These are phyloP conservation scores for Trichophyton simii DNA, from an alignment of 2,329 filamentous ascomycete genomes.

Conservation along the genomic window DNA sequence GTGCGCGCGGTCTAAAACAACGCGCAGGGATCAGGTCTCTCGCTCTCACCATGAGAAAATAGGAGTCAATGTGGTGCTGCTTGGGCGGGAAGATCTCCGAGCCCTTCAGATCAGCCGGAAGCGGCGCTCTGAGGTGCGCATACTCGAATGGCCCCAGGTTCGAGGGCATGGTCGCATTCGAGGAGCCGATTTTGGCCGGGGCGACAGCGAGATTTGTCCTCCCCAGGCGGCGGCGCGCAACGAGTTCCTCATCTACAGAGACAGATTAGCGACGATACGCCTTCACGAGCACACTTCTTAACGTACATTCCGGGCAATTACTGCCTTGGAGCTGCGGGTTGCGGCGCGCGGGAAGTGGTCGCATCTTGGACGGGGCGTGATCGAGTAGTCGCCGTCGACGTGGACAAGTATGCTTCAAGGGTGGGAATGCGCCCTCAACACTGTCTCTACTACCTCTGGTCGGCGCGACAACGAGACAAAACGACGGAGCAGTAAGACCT, in stretches of 20 bases:
- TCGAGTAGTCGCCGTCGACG: neutral
- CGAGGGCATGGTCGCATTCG: conserved; percentile 58
- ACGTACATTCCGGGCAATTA: conserved; percentile 35
- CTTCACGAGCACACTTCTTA: neutral
- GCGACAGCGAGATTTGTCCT: conserved; percentile 84
- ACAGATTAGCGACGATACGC: neutral
- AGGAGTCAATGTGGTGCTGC: conserved; percentile 59
- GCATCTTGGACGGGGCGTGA: conserved; percentile 22
- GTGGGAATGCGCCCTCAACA: neutral
- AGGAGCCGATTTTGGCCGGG: conserved; percentile 57
- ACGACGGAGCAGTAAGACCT: neutral
- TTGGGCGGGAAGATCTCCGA: conserved; percentile 72
- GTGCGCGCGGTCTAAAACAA: neutral
- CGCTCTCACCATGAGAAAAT: conserved; percentile 71
- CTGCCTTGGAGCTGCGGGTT: conserved; percentile 37
- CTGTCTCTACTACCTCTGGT: neutral
- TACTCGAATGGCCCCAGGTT: conserved; percentile 85
- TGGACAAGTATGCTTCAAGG: neutral
- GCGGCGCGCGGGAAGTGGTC: conserved; percentile 33
- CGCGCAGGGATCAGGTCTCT: neutral
- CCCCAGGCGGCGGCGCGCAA: conserved; percentile 74
- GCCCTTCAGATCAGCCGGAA: conserved; percentile 74
- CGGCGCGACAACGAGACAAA: neutral
- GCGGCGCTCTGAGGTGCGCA: conserved; percentile 80
- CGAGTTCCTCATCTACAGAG: conserved; percentile 54